Evolutionary conservation across 495 filamentous ascomycete genomes (phyloP).

Genomic region (Cryomyces minteri): DNA sequence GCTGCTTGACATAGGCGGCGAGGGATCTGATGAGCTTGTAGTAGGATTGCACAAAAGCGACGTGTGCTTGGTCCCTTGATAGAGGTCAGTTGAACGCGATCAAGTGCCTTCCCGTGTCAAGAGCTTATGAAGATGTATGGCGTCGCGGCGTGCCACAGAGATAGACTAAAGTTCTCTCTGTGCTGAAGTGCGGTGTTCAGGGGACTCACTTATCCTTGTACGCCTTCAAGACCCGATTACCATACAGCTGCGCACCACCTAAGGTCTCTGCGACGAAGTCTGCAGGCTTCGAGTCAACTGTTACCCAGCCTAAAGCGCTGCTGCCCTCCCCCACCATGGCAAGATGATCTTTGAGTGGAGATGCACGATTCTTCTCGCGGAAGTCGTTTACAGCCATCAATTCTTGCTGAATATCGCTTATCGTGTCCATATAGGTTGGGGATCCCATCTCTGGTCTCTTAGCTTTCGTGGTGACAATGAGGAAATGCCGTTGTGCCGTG

Average conservation of each 20-base stretch:
- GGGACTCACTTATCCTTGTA: constrained; percentile 69
- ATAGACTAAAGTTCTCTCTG: too few relatives aligned
- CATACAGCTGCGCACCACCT: constrained; percentile 69
- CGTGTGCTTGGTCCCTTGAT: constrained; percentile 52
- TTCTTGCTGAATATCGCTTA: constrained; percentile 66
- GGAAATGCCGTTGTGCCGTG: constrained; percentile 66
- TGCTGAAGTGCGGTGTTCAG: too few relatives aligned
- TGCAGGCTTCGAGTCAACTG: constrained; percentile 55
- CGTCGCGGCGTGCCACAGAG: not conserved
- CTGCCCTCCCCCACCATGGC: constrained; percentile 81
- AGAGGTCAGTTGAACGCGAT: constrained; percentile 1
- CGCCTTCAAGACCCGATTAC: constrained; percentile 75
- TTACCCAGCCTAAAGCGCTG: constrained; percentile 69
- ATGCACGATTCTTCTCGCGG: constrained; percentile 55
- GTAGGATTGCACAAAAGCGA: constrained; percentile 76
- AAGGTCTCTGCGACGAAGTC: constrained; percentile 66
- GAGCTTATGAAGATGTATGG: not conserved
- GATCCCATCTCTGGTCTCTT: constrained; percentile 70
- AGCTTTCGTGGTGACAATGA: constrained; percentile 74
- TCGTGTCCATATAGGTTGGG: constrained; percentile 46
- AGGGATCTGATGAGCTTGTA: constrained; percentile 74
- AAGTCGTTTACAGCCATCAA: constrained; percentile 60
- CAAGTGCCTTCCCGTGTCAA: not conserved
- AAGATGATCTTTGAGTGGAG: constrained; percentile 55
- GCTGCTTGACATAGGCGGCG: constrained; percentile 58